phyloP scores from a whole-genome alignment of 2,329 filamentous ascomycete genomes.

The Paecilomyces variotii region DNA sequence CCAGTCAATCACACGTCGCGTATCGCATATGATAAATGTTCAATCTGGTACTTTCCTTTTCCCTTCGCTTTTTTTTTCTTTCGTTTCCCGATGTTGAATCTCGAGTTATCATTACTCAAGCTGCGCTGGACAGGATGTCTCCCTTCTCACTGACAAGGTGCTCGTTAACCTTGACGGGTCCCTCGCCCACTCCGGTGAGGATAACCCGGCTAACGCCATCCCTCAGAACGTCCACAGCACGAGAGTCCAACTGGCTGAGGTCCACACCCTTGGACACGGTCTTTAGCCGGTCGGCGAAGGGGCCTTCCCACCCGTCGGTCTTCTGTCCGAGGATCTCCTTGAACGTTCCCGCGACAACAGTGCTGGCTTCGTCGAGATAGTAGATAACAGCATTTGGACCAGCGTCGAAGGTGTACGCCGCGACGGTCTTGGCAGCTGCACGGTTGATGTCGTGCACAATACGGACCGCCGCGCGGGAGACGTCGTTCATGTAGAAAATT shows the following conservation, averaged over 20 bases:
- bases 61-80: background rate
- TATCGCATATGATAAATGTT: background rate
- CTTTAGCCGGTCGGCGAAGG: constrained; percentile 48
- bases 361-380: constrained; percentile 73
- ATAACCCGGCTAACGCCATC: constrained; percentile 84
- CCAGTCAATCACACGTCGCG: background rate
- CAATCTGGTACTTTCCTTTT: background rate
- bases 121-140: constrained; percentile 28
- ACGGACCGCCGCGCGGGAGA: constrained; percentile 75
- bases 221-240: constrained; percentile 57
- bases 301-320: constrained; percentile 47
- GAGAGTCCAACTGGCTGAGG: constrained; percentile 51
- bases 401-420: constrained; percentile 95
- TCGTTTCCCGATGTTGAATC: background rate
- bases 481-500: constrained; percentile 98
- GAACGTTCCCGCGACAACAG: constrained; percentile 68
- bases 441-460: constrained; percentile 85
- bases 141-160: constrained; percentile 65
- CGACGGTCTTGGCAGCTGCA: constrained; percentile 67
- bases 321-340: constrained; percentile 63
- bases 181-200: constrained; percentile 82
- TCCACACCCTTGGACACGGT: constrained; percentile 44
- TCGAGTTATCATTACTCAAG: background rate
- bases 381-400: constrained; percentile 96
- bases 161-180: constrained; percentile 71